These are phyloP conservation scores for Ramaria sp. DNA, from an alignment of 768 basidiomycete genomes.

Conservation along the genomic window DNA sequence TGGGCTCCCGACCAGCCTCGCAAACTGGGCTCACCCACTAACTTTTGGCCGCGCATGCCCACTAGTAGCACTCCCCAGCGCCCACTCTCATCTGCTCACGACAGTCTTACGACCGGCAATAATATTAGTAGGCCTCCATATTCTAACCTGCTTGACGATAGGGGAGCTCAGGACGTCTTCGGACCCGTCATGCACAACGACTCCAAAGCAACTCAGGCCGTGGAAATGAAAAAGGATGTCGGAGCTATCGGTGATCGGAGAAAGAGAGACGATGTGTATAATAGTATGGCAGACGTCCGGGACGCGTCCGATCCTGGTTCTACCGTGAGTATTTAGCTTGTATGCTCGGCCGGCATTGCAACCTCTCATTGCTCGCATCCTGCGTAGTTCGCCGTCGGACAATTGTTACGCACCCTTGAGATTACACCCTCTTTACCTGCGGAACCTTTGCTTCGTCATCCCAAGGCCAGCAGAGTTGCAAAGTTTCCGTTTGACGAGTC, in stretches of 20 bases:
- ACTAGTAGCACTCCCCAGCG: constrained; percentile 50
- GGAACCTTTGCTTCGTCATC: constrained; percentile 31
- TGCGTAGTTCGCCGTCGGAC: constrained; percentile 41
- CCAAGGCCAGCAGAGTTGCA: constrained; percentile 22
- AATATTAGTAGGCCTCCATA: constrained; percentile 16
- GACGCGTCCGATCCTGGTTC: constrained; percentile 7
- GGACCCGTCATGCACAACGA: constrained; percentile 34
- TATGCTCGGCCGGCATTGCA: constrained; percentile 14
- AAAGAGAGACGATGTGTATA: constrained; percentile 41
- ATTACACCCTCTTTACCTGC: constrained; percentile 57
- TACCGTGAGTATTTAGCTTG: constrained; percentile 17
- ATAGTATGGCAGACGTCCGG: constrained; percentile 44
- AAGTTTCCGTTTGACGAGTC: constrained; percentile 5
- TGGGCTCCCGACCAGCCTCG: constrained; percentile 73
- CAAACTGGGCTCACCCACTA: background rate
- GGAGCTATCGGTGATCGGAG: constrained; percentile 78
- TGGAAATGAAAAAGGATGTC: constrained; percentile 32
- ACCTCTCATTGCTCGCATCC: constrained; percentile 10
- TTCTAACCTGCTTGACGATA: constrained; percentile 25
- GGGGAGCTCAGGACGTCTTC: constrained; percentile 53
- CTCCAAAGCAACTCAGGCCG: background rate
- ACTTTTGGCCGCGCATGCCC: constrained; percentile 53
- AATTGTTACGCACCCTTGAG: constrained; percentile 68
- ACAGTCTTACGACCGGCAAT: constrained; percentile 24
- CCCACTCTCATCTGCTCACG: constrained; percentile 21